Evolutionary conservation across 2,329 filamentous ascomycete species (phyloP).

Genomic region (Penicillium sp.): DNA sequence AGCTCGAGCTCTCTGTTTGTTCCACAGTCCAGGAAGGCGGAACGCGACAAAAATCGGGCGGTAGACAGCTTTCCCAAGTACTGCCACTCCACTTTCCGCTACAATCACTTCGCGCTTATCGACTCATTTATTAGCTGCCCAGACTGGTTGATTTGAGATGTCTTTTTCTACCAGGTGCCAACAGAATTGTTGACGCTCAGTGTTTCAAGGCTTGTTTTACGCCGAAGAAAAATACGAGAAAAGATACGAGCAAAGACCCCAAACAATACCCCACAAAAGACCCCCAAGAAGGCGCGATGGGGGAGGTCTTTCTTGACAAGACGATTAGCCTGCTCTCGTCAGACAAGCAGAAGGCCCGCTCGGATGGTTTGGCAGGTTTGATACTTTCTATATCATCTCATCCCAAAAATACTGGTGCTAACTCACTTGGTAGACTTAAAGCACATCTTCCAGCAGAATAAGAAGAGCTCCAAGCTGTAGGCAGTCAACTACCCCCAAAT

Average conservation of each 20-base stretch:
- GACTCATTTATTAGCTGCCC: background rate
- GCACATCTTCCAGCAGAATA: conserved; percentile 57
- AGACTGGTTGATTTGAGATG: conserved; percentile 5
- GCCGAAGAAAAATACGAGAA: background rate
- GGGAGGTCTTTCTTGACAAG: conserved; percentile 44
- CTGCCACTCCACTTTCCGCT: conserved; percentile 13
- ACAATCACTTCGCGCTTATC: conserved; percentile 10
- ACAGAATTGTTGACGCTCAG: background rate
- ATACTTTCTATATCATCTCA: background rate
- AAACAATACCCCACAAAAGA: background rate
- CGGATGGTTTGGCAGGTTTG: conserved; percentile 52
- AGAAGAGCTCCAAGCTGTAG: conserved; percentile 42
- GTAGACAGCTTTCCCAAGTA: conserved; percentile 12
- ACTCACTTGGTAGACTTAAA: conserved; percentile 48
- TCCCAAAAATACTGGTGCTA: background rate
- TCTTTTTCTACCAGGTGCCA: background rate
- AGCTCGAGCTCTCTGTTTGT: conserved; percentile 32
- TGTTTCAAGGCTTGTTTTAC: background rate
- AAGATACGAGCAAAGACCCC: background rate
- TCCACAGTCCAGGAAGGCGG: conserved; percentile 30
- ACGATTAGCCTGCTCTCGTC: conserved; percentile 46
- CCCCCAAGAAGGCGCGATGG: conserved; percentile 32
- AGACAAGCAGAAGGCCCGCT: conserved; percentile 48
- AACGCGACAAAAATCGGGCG: conserved; percentile 40
- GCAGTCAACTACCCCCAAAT: conserved; percentile 4